Evolutionary conservation across 176 grass and related monocot genomes (phyloP).

Genomic region (Aechmea fasciata): DNA sequence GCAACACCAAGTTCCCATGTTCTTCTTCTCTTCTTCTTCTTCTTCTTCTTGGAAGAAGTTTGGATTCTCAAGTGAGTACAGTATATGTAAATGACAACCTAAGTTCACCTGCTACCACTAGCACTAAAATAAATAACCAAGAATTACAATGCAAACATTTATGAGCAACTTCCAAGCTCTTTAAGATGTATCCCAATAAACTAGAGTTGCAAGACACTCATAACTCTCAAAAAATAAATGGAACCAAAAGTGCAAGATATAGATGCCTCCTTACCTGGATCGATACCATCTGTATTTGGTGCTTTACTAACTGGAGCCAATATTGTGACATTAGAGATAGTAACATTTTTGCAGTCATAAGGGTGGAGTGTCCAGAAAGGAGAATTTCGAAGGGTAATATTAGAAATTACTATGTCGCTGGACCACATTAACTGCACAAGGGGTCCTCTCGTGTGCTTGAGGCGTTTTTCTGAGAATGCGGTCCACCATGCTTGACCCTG

Average conservation of each 20-base stretch:
- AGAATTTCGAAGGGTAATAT: slow-evolving; percentile 70
- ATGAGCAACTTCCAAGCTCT: background rate
- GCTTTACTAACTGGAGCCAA: slow-evolving; percentile 57
- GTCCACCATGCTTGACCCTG: slow-evolving; percentile 76
- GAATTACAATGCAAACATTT: background rate
- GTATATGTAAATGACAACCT: too few species aligned
- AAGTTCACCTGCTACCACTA: background rate
- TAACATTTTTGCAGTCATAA: slow-evolving; percentile 82
- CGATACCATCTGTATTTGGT: slow-evolving; percentile 95
- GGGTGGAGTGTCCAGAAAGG: slow-evolving; percentile 94
- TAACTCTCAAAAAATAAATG: background rate
- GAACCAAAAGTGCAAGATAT: slow-evolving; percentile 6
- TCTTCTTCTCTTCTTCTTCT: too few species aligned
- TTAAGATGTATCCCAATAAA: background rate
- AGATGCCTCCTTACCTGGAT: slow-evolving; percentile 53
- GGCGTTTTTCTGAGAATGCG: slow-evolving; percentile 52
- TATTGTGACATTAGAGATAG: slow-evolving; percentile 62
- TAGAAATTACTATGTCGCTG: slow-evolving; percentile 61
- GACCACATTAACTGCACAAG: slow-evolving; percentile 83
- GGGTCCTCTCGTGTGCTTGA: slow-evolving; percentile 74
- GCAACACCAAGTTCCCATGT: too few species aligned
- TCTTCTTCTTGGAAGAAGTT: too few species aligned
- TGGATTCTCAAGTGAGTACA: too few species aligned
- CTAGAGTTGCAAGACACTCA: background rate
- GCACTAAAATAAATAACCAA: background rate